Percentiles rank a stretch among this genome's conserved stretches.
Evolutionary conservation across 1,284 basidiomycete species (phyloP).

Genomic region (Ceratobasidium papillatum): DNA sequence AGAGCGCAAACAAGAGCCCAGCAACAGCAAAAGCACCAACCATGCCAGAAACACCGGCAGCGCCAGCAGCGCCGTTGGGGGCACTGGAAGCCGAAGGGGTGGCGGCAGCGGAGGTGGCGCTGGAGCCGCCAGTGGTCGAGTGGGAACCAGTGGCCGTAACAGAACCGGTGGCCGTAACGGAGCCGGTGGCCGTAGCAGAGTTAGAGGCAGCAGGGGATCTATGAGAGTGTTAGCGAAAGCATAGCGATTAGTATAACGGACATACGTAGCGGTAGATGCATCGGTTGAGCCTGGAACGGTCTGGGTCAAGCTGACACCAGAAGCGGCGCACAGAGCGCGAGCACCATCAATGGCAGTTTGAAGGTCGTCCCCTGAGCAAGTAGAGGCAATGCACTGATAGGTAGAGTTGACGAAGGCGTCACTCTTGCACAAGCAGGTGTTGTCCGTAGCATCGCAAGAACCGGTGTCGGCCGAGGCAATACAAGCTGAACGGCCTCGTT

Average conservation of each 20-base stretch:
- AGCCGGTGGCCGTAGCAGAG: background rate
- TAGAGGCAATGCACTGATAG: constrained; percentile 58
- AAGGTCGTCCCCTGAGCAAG: constrained; percentile 61
- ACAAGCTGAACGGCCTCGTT: background rate
- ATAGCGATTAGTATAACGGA: background rate
- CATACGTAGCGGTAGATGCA: background rate
- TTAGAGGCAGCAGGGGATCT: background rate
- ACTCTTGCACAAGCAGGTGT: constrained; percentile 63
- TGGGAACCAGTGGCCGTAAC: no score
- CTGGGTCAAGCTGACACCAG: constrained; percentile 47
- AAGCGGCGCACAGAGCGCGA: constrained; percentile 58
- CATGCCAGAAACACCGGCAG: constrained; percentile 8
- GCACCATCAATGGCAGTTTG: constrained; percentile 58
- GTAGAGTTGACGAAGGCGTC: constrained; percentile 58
- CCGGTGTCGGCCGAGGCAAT: constrained; percentile 49
- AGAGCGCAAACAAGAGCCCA: constrained; percentile 33
- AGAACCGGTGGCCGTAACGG: no score
- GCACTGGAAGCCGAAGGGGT: background rate
- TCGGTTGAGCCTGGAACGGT: constrained; percentile 28
- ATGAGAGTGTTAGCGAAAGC: constrained; percentile 3
- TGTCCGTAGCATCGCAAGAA: constrained; percentile 57
- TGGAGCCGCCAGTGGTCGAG: no score
- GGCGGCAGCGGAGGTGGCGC: no score
- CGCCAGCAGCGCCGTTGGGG: constrained; percentile 11
- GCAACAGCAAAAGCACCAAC: constrained; percentile 20